These are phyloP conservation scores for Epichloe sibirici DNA, from an alignment of 2,329 filamentous ascomycete genomes.

Conservation along the genomic window DNA sequence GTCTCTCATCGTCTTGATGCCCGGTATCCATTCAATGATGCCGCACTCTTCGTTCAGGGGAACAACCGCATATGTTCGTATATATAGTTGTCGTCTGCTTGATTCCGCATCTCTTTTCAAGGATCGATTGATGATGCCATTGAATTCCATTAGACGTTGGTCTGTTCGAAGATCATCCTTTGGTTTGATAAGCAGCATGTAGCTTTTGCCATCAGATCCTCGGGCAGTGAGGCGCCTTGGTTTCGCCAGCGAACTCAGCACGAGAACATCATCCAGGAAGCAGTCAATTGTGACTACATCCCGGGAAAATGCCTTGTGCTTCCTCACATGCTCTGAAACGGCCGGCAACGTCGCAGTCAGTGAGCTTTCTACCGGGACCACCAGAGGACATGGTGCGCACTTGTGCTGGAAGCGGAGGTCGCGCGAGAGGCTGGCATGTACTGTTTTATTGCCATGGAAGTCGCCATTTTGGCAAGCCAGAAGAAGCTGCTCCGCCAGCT, in stretches of 20 bases:
- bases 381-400: slow-evolving; percentile 68
- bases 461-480: slow-evolving; percentile 64
- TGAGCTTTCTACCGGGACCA: slow-evolving; percentile 78
- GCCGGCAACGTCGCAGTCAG: slow-evolving; percentile 72
- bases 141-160: slow-evolving; percentile 98
- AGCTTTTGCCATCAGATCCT: slow-evolving; percentile 78
- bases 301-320: slow-evolving; percentile 76
- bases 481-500: slow-evolving; percentile 70
- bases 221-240: slow-evolving; percentile 80
- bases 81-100: slow-evolving; percentile 80
- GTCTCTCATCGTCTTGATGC: slow-evolving; percentile 85
- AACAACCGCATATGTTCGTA: slow-evolving; percentile 94
- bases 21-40: slow-evolving; percentile 97
- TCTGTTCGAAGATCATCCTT: slow-evolving; percentile 97
- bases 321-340: slow-evolving; percentile 56
- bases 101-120: slow-evolving; percentile 86
- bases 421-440: slow-evolving; percentile 58
- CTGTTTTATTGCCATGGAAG: slow-evolving; percentile 57
- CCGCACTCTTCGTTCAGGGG: slow-evolving; percentile 96
- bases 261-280: slow-evolving; percentile 79
- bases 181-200: slow-evolving; percentile 89
- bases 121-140: slow-evolving; percentile 91
- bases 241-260: slow-evolving; percentile 83
- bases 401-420: slow-evolving; percentile 79
- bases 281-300: slow-evolving; percentile 72